Percentiles rank a stretch among this genome's conserved stretches.
phyloP scores from a whole-genome alignment of 805 yeast genomes.

The Yamadazyma phyllophila region DNA sequence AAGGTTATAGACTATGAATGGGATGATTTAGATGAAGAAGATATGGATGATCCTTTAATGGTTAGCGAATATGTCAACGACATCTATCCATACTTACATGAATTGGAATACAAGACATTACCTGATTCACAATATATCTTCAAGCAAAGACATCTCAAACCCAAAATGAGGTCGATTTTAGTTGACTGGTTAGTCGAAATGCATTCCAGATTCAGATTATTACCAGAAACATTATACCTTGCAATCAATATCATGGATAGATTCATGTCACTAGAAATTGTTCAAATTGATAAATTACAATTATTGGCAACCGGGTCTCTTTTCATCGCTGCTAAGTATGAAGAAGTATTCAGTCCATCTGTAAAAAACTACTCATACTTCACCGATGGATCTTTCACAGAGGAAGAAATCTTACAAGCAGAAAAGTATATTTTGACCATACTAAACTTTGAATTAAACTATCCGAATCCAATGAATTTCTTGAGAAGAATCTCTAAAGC shows the following conservation, averaged over 20 bases:
- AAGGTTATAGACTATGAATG: constrained; percentile 48
- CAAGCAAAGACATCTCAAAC: constrained; percentile 66
- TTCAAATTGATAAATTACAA: constrained; percentile 77
- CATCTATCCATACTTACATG: constrained; percentile 76
- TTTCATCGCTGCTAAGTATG: constrained; percentile 89
- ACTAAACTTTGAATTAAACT: constrained; percentile 70
- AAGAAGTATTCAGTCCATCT: constrained; percentile 87
- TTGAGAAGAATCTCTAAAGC: constrained; percentile 86
- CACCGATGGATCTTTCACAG: constrained; percentile 81
- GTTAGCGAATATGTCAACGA: constrained; percentile 90
- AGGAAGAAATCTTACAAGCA: constrained; percentile 77
- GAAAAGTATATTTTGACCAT: constrained; percentile 76
- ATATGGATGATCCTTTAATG: constrained; percentile 73
- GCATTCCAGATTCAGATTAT: constrained; percentile 75
- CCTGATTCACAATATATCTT: constrained; percentile 69
- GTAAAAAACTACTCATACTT: constrained; percentile 82
- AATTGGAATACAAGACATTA: constrained; percentile 66
- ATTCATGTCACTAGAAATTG: constrained; percentile 70
- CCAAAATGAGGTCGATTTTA: constrained; percentile 79
- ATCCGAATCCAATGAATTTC: constrained; percentile 89
- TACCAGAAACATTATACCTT: constrained; percentile 81
- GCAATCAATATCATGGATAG: constrained; percentile 88
- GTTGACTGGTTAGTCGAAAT: constrained; percentile 96
- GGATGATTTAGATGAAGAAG: constrained; percentile 75
- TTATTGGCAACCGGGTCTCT: constrained; percentile 81